phyloP scores from a whole-genome alignment of 192 early-diverging fungal genomes.

The Dispira simplex region DNA sequence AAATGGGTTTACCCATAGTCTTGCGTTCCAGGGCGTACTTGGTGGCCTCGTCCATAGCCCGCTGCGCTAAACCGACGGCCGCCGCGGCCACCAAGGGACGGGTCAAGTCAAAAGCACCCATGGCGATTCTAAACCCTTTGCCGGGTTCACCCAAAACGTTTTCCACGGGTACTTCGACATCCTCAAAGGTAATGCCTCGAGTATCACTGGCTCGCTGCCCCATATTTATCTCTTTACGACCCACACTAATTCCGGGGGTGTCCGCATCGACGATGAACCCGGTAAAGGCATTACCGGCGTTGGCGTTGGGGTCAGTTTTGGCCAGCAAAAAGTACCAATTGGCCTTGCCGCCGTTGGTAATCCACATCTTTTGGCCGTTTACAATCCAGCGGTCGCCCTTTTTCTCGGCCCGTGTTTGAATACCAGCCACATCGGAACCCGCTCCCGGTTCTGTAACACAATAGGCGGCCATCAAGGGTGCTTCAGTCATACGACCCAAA shows the following conservation, averaged over 20 bases:
- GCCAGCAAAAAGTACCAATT: slow-evolving; percentile 97
- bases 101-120: slow-evolving; percentile 92
- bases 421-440: slow-evolving; percentile 59
- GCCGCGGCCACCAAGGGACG: slow-evolving; percentile 79
- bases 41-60: slow-evolving; percentile 84
- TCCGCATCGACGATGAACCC: slow-evolving; percentile 91
- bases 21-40: slow-evolving; percentile 82
- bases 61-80: slow-evolving; percentile 79
- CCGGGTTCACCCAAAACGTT: slow-evolving; percentile 57
- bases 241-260: slow-evolving; percentile 75
- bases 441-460: slow-evolving; percentile 73
- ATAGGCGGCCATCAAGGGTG: slow-evolving; percentile 90
- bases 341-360: slow-evolving; percentile 91
- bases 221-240: slow-evolving; percentile 96
- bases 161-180: slow-evolving; percentile 67
- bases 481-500: slow-evolving; percentile 91
- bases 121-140: slow-evolving; percentile 92
- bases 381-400: slow-evolving; percentile 68
- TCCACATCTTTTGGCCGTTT: slow-evolving; percentile 95
- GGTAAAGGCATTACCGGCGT: slow-evolving; percentile 77
- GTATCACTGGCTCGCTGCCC: slow-evolving; percentile 91
- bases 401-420: slow-evolving; percentile 51
- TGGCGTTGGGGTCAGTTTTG: slow-evolving; percentile 64
- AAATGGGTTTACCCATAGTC: slow-evolving; percentile 87
- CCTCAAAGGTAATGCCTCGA: slow-evolving; percentile 73